A percentile compares a stretch with the other conserved stretches of the same genome.
phyloP scores from a whole-genome alignment of 2,329 filamentous ascomycete genomes.

The Colletotrichum sp. region DNA sequence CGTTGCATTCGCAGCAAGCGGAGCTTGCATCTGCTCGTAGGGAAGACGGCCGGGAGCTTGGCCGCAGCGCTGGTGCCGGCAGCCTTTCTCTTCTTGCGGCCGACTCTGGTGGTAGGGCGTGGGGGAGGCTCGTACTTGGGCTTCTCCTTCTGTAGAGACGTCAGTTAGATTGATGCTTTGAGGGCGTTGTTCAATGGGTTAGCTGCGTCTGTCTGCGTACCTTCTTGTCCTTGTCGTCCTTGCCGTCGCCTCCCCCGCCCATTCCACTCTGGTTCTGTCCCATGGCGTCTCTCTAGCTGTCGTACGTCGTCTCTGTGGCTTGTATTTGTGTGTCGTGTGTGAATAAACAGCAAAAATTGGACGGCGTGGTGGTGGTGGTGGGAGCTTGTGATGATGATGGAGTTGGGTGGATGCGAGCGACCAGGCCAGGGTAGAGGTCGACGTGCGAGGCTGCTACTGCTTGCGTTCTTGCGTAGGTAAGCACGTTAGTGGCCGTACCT shows the following conservation, averaged over 20 bases:
- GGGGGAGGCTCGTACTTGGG: slow-evolving; percentile 99
- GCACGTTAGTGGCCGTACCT: background rate
- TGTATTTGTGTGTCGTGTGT: background rate
- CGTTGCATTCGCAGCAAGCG: slow-evolving; percentile 97
- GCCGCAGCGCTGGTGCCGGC: slow-evolving; percentile 92
- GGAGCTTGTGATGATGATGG: slow-evolving; percentile 17
- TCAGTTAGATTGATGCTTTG: slow-evolving; percentile 7
- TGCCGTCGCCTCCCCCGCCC: slow-evolving; percentile 78
- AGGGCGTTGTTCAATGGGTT: no score
- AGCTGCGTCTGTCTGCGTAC: no score
- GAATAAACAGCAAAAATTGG: background rate
- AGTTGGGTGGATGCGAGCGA: slow-evolving; percentile 26
- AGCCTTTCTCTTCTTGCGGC: slow-evolving; percentile 97
- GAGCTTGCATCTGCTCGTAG: slow-evolving; percentile 96
- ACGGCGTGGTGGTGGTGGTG: background rate
- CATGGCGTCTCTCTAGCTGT: slow-evolving; percentile 55
- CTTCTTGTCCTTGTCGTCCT: slow-evolving; percentile 94
- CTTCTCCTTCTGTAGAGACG: slow-evolving; percentile 84
- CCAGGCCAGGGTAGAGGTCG: slow-evolving; percentile 27
- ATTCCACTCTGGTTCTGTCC: slow-evolving; percentile 89
- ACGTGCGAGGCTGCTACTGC: slow-evolving; percentile 17
- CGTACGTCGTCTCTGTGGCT: background rate
- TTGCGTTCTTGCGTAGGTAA: slow-evolving; percentile 19
- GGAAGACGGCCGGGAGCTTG: slow-evolving; percentile 93
- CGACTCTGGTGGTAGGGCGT: slow-evolving; percentile 94